phyloP scores from a whole-genome alignment of 768 basidiomycete species.

The Trametes elegans region DNA sequence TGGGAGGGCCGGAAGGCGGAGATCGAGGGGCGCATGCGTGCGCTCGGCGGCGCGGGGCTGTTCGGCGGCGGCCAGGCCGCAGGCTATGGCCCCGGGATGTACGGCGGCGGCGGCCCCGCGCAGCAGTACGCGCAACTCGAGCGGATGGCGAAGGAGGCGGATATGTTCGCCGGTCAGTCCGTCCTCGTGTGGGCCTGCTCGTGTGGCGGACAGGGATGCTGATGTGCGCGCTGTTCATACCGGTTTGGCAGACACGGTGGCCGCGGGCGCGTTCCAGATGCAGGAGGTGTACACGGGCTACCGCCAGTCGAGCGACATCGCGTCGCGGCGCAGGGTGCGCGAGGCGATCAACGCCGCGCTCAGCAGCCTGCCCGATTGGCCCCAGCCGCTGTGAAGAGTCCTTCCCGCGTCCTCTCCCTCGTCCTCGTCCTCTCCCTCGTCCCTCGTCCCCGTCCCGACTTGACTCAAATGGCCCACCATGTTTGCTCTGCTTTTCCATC shows the following conservation, averaged over 20 bases:
- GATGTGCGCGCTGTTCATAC: neutral
- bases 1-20: slow-evolving; percentile 65
- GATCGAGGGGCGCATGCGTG: slow-evolving; percentile 44
- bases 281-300: slow-evolving; percentile 72
- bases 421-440: too few species aligned
- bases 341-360: slow-evolving; percentile 79
- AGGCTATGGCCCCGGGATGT: slow-evolving; percentile 23
- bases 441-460: too few species aligned
- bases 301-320: slow-evolving; percentile 66
- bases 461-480: too few species aligned
- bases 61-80: slow-evolving; percentile 32
- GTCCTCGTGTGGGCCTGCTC: neutral
- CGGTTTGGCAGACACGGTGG: slow-evolving; percentile 49
- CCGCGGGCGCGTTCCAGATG: slow-evolving; percentile 74
- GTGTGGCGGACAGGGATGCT: neutral
- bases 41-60: slow-evolving; percentile 44
- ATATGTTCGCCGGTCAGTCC: slow-evolving; percentile 29
- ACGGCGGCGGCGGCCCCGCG: slow-evolving; percentile 19
- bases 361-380: slow-evolving; percentile 72
- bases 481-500: too few species aligned
- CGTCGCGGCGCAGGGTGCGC: slow-evolving; percentile 72
- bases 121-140: slow-evolving; percentile 57
- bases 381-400: slow-evolving; percentile 38
- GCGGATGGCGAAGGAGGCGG: slow-evolving; percentile 34
- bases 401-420: too few species aligned